Evolutionary conservation across 768 basidiomycete genomes (phyloP).

Genomic region (Tephrocybe sp.): DNA sequence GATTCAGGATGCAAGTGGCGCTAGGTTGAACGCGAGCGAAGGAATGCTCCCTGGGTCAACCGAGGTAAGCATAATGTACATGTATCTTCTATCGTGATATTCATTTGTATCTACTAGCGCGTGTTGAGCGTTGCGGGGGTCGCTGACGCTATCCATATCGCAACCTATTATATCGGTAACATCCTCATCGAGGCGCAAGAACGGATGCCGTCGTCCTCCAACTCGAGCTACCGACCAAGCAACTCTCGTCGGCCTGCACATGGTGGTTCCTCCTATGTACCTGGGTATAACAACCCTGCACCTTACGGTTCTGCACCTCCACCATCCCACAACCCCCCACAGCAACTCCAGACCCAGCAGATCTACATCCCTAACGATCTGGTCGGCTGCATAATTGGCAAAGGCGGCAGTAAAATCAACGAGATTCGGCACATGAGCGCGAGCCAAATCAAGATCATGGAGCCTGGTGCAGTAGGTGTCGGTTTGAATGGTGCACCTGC

Average conservation of each 20-base stretch:
- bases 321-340: slow-evolving; percentile 56
- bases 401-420: slow-evolving; percentile 97
- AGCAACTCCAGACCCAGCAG: slow-evolving; percentile 90
- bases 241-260: slow-evolving; percentile 44
- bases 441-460: slow-evolving; percentile 98
- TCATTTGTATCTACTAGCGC: slow-evolving; percentile 49
- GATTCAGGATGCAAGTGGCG: slow-evolving; percentile 98
- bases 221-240: slow-evolving; percentile 68
- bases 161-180: slow-evolving; percentile 98
- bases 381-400: slow-evolving; percentile 96
- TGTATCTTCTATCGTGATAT: too few species aligned
- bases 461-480: slow-evolving; percentile 79
- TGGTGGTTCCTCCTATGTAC: slow-evolving; percentile 65
- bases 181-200: slow-evolving; percentile 94
- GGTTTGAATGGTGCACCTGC: slow-evolving; percentile 69
- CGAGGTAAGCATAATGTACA: slow-evolving; percentile 87
- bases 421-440: slow-evolving; percentile 95
- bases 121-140: slow-evolving; percentile 97
- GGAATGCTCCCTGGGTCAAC: slow-evolving; percentile 99
- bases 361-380: slow-evolving; percentile 98
- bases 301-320: slow-evolving; percentile 38
- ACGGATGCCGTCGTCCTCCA: slow-evolving; percentile 67
- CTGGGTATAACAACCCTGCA: slow-evolving; percentile 55
- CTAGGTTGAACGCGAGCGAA: slow-evolving; percentile 93
- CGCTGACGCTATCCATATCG: slow-evolving; percentile 98